Percentiles rank a stretch among this genome's conserved stretches.
Evolutionary conservation across 768 basidiomycete species (phyloP).

Genomic region (Suillus lakei): DNA sequence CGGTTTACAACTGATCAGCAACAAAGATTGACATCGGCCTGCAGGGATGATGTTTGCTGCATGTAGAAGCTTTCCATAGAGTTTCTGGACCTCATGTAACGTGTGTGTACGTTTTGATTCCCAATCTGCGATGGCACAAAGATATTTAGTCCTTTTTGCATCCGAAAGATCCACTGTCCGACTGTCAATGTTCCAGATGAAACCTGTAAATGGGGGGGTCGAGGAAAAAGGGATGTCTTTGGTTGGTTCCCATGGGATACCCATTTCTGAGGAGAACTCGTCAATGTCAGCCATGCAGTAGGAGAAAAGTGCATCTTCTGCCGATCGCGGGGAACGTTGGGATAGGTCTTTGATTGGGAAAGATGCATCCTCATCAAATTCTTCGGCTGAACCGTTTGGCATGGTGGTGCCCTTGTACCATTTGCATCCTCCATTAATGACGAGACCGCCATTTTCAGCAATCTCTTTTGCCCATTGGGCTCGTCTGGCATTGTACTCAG

Average conservation of each 20-base stretch:
- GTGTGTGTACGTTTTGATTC: too few species aligned
- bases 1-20: too few species aligned
- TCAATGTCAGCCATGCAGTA: slow-evolving; percentile 42
- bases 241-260: slow-evolving; percentile 33
- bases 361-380: slow-evolving; percentile 39
- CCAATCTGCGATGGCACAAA: too few species aligned
- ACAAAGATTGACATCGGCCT: too few species aligned
- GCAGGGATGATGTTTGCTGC: slow-evolving; percentile 33
- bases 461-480: slow-evolving; percentile 1
- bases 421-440: too few species aligned
- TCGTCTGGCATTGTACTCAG: slow-evolving; percentile 12
- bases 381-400: slow-evolving; percentile 23
- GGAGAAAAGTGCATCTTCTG: slow-evolving; percentile 21
- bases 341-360: slow-evolving; percentile 30
- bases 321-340: slow-evolving; percentile 4
- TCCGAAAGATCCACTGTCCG: slow-evolving; percentile 11
- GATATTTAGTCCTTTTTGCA: slow-evolving; percentile 33
- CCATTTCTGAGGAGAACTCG: slow-evolving; percentile 11
- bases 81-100: slow-evolving; percentile 32
- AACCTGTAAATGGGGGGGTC: slow-evolving; percentile 32
- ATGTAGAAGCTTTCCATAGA: slow-evolving; percentile 48
- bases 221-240: slow-evolving; percentile 34
- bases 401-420: slow-evolving; percentile 33
- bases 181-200: slow-evolving; percentile 35
- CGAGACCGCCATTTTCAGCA: not conserved